Conservation (phyloP, 2,329 filamentous ascomycete genomes). For the Sporothrix humicola region DNA sequence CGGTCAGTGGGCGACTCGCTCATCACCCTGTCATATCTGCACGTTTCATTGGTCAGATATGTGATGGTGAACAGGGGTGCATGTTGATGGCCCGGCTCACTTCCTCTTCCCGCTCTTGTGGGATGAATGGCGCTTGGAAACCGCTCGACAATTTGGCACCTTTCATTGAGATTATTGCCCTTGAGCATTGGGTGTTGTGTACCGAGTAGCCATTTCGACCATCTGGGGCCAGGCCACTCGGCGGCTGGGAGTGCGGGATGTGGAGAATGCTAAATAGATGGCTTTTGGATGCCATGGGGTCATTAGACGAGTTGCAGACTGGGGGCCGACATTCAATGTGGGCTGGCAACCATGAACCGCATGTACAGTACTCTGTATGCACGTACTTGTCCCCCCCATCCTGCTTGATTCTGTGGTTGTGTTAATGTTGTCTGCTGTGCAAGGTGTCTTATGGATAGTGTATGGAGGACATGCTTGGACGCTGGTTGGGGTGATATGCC, state of each 20-base stretch:
- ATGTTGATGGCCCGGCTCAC: conserved; percentile 31
- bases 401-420: background rate
- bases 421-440: no score
- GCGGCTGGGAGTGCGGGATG: conserved; percentile 14
- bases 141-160: conserved; percentile 36
- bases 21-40: background rate
- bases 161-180: background rate
- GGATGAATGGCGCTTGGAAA: conserved; percentile 34
- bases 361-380: conserved; percentile 1
- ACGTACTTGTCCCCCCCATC: background rate
- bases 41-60: conserved; percentile 33
- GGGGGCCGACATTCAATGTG: background rate
- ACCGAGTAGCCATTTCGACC: no score
- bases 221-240: background rate
- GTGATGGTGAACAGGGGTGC: conserved; percentile 32
- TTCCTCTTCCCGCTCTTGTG: conserved; percentile 31
- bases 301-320: background rate
- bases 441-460: no score
- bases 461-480: no score
- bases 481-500: no score
- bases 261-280: background rate
- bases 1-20: conserved; percentile 32
- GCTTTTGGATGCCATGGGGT: background rate
- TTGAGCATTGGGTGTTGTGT: background rate
- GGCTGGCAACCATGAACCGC: background rate